These are phyloP conservation scores for Agapanthus africanus DNA, from an alignment of 106 monocot genomes.

Conservation along the genomic window DNA sequence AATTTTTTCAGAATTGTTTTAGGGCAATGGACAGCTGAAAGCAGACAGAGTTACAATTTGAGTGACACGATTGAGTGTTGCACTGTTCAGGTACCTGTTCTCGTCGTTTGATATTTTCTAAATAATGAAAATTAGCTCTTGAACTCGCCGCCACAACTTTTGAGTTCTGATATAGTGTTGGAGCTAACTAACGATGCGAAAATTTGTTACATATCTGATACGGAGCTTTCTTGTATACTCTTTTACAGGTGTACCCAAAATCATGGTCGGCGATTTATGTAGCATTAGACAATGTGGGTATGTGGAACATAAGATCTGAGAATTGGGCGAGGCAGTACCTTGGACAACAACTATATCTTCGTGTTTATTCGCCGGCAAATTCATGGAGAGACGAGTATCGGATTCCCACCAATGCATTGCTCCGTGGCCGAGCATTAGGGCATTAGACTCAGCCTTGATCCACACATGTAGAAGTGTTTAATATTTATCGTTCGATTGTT, in stretches of 20 bases:
- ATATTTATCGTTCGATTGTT: too few species aligned
- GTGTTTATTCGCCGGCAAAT: constrained; percentile 52
- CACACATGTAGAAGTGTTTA: not conserved
- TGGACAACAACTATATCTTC: too few species aligned
- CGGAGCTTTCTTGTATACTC: not conserved
- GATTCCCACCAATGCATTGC: constrained; percentile 39
- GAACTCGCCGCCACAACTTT: too few species aligned
- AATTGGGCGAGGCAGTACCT: too few species aligned
- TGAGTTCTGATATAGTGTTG: too few species aligned
- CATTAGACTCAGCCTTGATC: constrained; percentile 11
- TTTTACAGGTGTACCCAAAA: constrained; percentile 9
- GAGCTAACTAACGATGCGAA: too few species aligned
- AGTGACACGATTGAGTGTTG: constrained; percentile 3
- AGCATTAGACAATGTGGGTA: too few species aligned
- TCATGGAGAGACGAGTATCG: constrained; percentile 37
- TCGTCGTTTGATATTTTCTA: too few species aligned
- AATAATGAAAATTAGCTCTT: too few species aligned
- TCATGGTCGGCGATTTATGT: constrained; percentile 52
- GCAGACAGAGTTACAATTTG: constrained; percentile 8
- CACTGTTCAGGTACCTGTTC: constrained; percentile 8
- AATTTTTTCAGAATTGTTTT: not conserved
- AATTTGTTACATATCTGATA: not conserved
- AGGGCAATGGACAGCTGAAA: constrained; percentile 10
- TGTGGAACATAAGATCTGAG: too few species aligned
- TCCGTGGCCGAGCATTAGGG: constrained; percentile 47